Conservation (phyloP, 2,329 filamentous ascomycete genomes). For the Paraphaeosphaeria sporulosa region DNA sequence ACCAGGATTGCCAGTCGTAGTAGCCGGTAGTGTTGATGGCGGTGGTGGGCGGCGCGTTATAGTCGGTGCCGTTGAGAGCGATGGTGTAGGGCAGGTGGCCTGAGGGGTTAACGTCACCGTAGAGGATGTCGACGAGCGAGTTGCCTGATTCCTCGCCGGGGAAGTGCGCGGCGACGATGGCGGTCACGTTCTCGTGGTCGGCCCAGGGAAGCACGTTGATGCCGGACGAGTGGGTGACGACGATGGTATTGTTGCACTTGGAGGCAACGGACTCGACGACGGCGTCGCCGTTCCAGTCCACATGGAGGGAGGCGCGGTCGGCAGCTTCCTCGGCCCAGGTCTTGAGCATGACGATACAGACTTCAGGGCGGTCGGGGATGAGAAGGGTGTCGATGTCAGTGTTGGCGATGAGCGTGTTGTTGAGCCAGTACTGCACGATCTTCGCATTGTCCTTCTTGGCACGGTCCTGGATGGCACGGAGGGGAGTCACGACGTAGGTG, state of each 20-base stretch:
- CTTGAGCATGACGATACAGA: slow-evolving; percentile 68
- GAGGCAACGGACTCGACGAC: slow-evolving; percentile 57
- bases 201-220: slow-evolving; percentile 53
- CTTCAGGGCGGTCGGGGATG: slow-evolving; percentile 48
- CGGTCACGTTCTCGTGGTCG: slow-evolving; percentile 53
- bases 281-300: slow-evolving; percentile 51
- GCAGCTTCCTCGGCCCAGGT: slow-evolving; percentile 56
- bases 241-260: slow-evolving; percentile 60
- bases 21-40: slow-evolving; percentile 50
- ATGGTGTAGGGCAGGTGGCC: slow-evolving; percentile 89
- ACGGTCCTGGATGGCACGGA: slow-evolving; percentile 50
- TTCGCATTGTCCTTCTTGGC: slow-evolving; percentile 33
- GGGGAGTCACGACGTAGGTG: slow-evolving; percentile 51
- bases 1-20: slow-evolving; percentile 59
- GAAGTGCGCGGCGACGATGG: slow-evolving; percentile 52
- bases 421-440: slow-evolving; percentile 56
- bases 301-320: slow-evolving; percentile 51
- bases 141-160: slow-evolving; percentile 53
- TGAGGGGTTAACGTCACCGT: slow-evolving; percentile 78
- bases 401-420: slow-evolving; percentile 51
- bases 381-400: slow-evolving; percentile 25
- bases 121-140: slow-evolving; percentile 61
- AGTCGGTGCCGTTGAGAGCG: slow-evolving; percentile 74
- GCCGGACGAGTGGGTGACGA: slow-evolving; percentile 56
- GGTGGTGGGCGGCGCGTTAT: slow-evolving; percentile 55